phyloP scores from a whole-genome alignment of 768 basidiomycete genomes.

The Coprinopsis sp. region DNA sequence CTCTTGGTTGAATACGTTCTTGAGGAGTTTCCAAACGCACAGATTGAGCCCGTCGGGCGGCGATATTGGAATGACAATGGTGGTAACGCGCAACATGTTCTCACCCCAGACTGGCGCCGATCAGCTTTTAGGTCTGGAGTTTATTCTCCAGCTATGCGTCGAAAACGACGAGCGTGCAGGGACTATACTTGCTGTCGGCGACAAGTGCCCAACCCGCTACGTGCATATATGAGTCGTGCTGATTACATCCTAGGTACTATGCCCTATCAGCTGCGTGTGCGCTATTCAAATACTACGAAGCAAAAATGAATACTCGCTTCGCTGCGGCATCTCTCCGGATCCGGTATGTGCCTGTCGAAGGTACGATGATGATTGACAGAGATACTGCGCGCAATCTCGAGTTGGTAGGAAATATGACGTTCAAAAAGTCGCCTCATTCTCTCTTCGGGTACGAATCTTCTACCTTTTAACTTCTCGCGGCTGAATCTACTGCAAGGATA shows the following conservation, averaged over 20 bases:
- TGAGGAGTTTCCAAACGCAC: constrained; percentile 67
- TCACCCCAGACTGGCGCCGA: neutral
- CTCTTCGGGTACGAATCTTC: constrained; percentile 62
- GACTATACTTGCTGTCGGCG: constrained; percentile 70
- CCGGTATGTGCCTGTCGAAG: constrained; percentile 74
- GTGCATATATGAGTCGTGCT: neutral
- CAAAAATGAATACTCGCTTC: constrained; percentile 65
- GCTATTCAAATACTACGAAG: constrained; percentile 81
- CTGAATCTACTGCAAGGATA: constrained; percentile 34
- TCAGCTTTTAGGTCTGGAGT: constrained; percentile 58
- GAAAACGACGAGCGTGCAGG: constrained; percentile 81
- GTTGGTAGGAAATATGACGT: constrained; percentile 70
- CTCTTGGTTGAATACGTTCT: constrained; percentile 67
- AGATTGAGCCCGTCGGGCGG: constrained; percentile 66
- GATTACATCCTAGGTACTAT: constrained; percentile 59
- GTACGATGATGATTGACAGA: constrained; percentile 92
- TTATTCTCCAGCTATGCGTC: constrained; percentile 70
- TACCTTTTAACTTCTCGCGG: neutral
- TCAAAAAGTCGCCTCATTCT: constrained; percentile 65
- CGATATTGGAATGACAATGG: constrained; percentile 84
- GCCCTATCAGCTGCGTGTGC: constrained; percentile 83
- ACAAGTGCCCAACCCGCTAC: constrained; percentile 56
- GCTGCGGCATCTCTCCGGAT: constrained; percentile 67
- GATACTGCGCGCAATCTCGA: constrained; percentile 89
- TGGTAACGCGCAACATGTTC: constrained; percentile 36